A percentile compares a stretch with the other conserved stretches of the same genome.
These are phyloP conservation scores for Salix udensis DNA, from an alignment of 345 rosid genomes.

Conservation along the genomic window DNA sequence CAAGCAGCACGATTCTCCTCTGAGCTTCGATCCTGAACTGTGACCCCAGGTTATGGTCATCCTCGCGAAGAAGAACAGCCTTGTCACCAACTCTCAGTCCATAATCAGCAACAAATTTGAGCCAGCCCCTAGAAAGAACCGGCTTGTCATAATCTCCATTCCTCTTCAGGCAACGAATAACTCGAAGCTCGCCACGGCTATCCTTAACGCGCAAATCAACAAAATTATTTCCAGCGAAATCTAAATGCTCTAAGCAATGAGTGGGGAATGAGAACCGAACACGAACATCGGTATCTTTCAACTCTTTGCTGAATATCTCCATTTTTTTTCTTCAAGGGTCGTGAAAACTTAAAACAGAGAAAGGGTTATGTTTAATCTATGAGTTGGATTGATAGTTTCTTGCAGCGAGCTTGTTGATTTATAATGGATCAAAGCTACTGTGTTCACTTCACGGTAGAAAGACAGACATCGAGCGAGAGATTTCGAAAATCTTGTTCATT, in stretches of 20 bases:
- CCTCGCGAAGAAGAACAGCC: not conserved
- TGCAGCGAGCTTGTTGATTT: too few species aligned
- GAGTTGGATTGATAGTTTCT: too few species aligned
- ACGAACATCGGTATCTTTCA: not conserved
- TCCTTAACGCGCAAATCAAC: not conserved
- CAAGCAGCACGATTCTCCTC: not conserved
- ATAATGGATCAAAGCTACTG: too few species aligned
- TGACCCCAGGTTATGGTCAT: not conserved
- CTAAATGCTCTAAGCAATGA: not conserved
- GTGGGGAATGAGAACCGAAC: not conserved
- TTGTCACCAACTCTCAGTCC: not conserved
- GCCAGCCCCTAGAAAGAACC: not conserved
- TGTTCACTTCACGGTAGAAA: too few species aligned
- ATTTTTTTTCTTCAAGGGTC: not conserved
- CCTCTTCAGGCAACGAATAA: not conserved
- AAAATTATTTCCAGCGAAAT: not conserved
- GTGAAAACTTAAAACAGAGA: not conserved
- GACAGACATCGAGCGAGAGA: too few species aligned
- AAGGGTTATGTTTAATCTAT: too few species aligned
- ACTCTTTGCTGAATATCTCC: not conserved
- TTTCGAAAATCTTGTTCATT: too few species aligned
- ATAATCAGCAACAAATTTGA: not conserved
- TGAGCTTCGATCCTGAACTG: not conserved
- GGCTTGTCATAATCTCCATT: not conserved
- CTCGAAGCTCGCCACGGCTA: not conserved